Evolutionary conservation across 148 eudicot genomes (phyloP).

Genomic region (Silene latifolia): DNA sequence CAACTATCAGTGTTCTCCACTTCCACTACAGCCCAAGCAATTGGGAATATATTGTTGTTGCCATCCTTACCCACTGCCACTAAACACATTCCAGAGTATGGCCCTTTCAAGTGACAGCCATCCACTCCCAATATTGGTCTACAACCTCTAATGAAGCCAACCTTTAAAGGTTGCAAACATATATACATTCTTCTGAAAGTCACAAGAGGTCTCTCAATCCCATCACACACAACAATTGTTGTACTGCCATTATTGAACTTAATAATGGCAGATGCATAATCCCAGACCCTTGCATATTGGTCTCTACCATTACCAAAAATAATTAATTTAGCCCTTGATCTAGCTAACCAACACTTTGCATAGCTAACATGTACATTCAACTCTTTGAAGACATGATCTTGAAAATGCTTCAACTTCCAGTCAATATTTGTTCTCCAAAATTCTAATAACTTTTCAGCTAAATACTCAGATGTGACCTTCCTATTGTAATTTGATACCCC

Average conservation of each 20-base stretch:
- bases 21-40: conserved; percentile 1
- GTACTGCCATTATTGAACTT: neutral
- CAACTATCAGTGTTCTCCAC: neutral
- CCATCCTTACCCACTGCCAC: conserved; percentile 2
- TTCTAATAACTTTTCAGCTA: neutral
- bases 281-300: neutral
- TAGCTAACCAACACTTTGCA: neutral
- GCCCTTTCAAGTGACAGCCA: neutral
- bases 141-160: neutral
- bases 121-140: neutral
- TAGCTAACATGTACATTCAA: neutral
- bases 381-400: neutral
- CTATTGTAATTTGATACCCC: too few relatives aligned
- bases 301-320: neutral
- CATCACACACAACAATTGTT: neutral
- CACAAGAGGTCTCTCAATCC: neutral
- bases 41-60: neutral
- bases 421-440: neutral
- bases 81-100: neutral
- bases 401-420: neutral
- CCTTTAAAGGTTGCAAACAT: neutral
- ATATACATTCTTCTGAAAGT: neutral
- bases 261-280: neutral
- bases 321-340: neutral
- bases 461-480: too few relatives aligned